A percentile compares a stretch with the other conserved stretches of the same genome.
These are phyloP conservation scores for Schizochytrium sp. DNA, from an alignment of 108 stramenopile species.

Conservation along the genomic window DNA sequence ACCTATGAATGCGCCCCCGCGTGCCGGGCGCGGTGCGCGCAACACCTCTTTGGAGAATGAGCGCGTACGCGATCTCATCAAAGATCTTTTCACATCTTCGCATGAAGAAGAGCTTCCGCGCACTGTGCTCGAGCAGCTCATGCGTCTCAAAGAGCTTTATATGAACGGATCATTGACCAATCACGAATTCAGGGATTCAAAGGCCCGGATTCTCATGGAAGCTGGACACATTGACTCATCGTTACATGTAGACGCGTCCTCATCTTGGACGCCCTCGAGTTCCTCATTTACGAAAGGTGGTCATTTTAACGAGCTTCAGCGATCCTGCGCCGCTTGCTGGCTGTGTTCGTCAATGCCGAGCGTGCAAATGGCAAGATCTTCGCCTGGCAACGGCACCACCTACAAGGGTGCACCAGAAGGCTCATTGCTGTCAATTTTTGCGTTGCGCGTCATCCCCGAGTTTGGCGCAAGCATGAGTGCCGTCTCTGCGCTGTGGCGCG, in stretches of 20 bases:
- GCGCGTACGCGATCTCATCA: background rate
- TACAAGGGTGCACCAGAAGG: background rate
- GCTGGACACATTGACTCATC: background rate
- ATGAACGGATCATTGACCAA: background rate
- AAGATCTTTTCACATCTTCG: background rate
- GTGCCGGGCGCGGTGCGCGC: background rate
- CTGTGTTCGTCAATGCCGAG: background rate
- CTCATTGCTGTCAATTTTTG: background rate
- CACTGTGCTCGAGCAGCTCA: background rate
- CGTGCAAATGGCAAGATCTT: background rate
- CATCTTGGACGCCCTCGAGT: background rate
- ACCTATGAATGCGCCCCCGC: background rate
- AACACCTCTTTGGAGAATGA: background rate
- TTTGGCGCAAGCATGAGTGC: constrained; percentile 5
- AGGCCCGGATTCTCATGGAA: background rate
- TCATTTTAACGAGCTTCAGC: background rate
- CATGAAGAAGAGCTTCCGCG: background rate
- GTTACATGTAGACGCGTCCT: background rate
- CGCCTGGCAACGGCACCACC: background rate
- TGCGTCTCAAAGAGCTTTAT: background rate
- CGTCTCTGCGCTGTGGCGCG: background rate
- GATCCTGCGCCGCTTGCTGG: background rate
- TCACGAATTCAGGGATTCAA: background rate
- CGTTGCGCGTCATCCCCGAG: background rate
- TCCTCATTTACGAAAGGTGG: background rate